Percentiles rank a stretch among this genome's conserved stretches.
These are phyloP conservation scores for Fagopyrum homotropicum DNA, from an alignment of 148 eudicot genomes.

Conservation along the genomic window DNA sequence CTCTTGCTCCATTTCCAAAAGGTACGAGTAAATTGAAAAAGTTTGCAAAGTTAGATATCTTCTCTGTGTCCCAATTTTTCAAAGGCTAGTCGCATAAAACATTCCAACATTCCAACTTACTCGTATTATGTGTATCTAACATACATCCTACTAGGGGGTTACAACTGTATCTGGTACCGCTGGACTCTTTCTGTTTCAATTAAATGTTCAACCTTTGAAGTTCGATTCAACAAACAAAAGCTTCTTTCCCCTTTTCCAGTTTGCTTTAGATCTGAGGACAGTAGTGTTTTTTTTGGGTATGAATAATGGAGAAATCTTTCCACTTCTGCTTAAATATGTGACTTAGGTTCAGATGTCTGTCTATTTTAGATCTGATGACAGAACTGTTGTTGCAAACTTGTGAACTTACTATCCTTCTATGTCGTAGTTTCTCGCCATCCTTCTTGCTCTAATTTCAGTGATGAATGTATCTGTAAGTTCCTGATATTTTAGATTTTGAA, in stretches of 20 bases:
- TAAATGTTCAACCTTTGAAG: background rate
- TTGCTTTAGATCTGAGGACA: background rate
- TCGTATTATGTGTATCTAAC: background rate
- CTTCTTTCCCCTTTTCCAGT: background rate
- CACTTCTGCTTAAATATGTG: background rate
- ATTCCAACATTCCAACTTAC: background rate
- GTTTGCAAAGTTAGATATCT: background rate
- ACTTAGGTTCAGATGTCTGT: background rate
- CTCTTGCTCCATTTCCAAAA: slow-evolving; percentile 36
- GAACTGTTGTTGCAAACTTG: background rate
- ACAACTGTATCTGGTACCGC: background rate
- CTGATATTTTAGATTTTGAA: slow-evolving; percentile 2
- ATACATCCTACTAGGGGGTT: background rate
- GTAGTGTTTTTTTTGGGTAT: background rate
- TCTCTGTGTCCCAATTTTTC: background rate
- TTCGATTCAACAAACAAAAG: background rate
- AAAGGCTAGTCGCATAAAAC: background rate
- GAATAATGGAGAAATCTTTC: background rate
- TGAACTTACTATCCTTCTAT: background rate
- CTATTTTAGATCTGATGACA: background rate
- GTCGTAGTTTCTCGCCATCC: background rate
- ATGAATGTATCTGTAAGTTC: background rate
- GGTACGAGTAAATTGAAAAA: slow-evolving; percentile 15
- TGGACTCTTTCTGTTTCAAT: background rate
- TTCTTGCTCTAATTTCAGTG: background rate